Conservation (phyloP, 257 asterid species). For the Nemophila menziesii region DNA sequence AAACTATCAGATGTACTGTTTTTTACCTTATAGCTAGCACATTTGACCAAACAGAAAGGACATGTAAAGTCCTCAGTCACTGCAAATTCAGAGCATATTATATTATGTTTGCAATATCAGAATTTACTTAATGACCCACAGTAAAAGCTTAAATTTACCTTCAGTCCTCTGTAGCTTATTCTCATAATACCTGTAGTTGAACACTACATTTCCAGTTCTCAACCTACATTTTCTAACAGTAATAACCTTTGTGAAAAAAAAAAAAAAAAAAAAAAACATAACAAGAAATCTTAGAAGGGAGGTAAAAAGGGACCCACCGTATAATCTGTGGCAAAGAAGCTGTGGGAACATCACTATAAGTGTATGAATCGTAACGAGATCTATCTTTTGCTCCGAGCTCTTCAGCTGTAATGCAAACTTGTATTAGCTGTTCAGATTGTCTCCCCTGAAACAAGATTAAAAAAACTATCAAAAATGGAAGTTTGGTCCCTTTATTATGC, state of each 20-base stretch:
- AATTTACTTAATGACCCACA: neutral
- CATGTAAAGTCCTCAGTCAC: slow-evolving; percentile 98
- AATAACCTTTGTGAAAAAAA: no score
- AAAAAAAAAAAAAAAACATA: no score
- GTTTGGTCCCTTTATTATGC: no score
- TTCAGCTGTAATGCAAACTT: slow-evolving; percentile 67
- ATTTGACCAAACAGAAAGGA: slow-evolving; percentile 96
- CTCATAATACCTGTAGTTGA: slow-evolving; percentile 84
- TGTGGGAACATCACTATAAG: slow-evolving; percentile 56
- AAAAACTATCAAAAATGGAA: neutral
- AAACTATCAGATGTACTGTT: slow-evolving; percentile 10
- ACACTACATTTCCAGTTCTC: slow-evolving; percentile 92
- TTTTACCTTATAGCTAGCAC: slow-evolving; percentile 94
- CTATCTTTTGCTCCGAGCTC: slow-evolving; percentile 72
- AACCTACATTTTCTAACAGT: slow-evolving; percentile 45
- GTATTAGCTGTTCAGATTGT: slow-evolving; percentile 53
- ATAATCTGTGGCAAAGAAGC: slow-evolving; percentile 60
- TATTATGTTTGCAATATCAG: neutral
- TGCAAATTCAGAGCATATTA: slow-evolving; percentile 31
- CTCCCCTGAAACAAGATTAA: slow-evolving; percentile 30
- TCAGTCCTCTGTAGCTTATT: slow-evolving; percentile 89
- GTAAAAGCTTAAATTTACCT: slow-evolving; percentile 34
- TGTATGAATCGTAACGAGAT: slow-evolving; percentile 68
- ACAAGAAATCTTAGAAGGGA: slow-evolving; percentile 3
- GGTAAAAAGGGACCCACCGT: slow-evolving; percentile 29